Conservation (phyloP, 2,329 filamentous ascomycete species). For the Fusarium sulawesiense region DNA sequence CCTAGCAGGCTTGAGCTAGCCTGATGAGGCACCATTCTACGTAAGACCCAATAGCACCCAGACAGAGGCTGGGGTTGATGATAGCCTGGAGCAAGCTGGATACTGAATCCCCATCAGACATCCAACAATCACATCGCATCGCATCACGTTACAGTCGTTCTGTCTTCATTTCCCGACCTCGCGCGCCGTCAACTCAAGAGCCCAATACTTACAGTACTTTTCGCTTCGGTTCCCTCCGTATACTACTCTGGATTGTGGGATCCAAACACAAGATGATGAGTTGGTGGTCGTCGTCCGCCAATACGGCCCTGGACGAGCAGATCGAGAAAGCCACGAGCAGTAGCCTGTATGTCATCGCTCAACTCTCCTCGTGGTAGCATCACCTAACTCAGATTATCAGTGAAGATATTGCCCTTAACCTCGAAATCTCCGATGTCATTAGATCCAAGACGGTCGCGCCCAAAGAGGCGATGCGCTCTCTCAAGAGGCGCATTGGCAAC, state of each 20-base stretch:
- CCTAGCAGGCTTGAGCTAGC: slow-evolving; percentile 34
- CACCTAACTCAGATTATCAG: slow-evolving; percentile 57
- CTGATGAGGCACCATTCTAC: slow-evolving; percentile 35
- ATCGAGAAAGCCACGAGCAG: slow-evolving; percentile 94
- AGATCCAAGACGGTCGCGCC: slow-evolving; percentile 97
- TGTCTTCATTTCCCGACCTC: slow-evolving; percentile 20
- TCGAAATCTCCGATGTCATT: slow-evolving; percentile 98
- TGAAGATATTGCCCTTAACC: slow-evolving; percentile 95
- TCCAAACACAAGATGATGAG: slow-evolving; percentile 73
- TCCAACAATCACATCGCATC: slow-evolving; percentile 25
- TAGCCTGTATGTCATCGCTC: slow-evolving; percentile 74
- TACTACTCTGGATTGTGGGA: slow-evolving; percentile 12
- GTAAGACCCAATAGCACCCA: slow-evolving; percentile 36
- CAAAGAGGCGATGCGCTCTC: slow-evolving; percentile 96
- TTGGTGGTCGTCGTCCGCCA: slow-evolving; percentile 94
- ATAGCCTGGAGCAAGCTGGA: slow-evolving; percentile 35
- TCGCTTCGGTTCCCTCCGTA: background rate
- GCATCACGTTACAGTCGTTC: slow-evolving; percentile 5
- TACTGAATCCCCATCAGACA: slow-evolving; percentile 39
- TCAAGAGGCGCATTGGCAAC: slow-evolving; percentile 94
- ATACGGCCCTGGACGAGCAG: slow-evolving; percentile 94
- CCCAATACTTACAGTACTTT: background rate
- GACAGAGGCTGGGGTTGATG: slow-evolving; percentile 42
- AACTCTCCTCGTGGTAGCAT: slow-evolving; percentile 28
- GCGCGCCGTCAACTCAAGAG: slow-evolving; percentile 1